Evolutionary conservation across 2,329 filamentous ascomycete species (phyloP).

Genomic region (Pseudocercospora ulei): DNA sequence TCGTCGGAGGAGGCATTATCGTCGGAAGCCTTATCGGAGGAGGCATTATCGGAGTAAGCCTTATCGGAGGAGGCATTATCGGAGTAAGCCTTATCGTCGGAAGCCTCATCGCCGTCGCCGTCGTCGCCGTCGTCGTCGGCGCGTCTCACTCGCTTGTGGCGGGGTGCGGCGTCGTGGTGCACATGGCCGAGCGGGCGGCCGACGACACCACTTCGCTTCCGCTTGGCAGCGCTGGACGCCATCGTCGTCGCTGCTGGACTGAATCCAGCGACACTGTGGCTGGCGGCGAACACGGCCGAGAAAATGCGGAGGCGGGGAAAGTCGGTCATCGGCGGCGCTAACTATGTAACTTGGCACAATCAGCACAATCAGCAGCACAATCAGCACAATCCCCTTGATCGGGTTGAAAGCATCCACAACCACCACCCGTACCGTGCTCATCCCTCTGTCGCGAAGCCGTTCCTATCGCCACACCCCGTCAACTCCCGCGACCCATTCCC

Average conservation of each 20-base stretch:
- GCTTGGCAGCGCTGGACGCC: conserved; percentile 13
- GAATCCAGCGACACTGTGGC: too few species aligned
- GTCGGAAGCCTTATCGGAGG: conserved; percentile 12
- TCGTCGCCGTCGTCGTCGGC: conserved; percentile 7
- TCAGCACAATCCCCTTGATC: too few species aligned
- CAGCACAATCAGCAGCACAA: too few species aligned
- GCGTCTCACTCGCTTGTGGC: conserved; percentile 14
- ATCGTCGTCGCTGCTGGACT: conserved; percentile 1
- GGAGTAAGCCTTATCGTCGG: conserved; percentile 11
- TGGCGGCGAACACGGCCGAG: too few species aligned
- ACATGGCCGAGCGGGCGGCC: conserved; percentile 12
- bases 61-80: conserved; percentile 11
- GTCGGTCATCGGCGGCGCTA: too few species aligned
- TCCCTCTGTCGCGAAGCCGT: too few species aligned
- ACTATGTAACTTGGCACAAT: too few species aligned
- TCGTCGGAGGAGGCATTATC: conserved; percentile 12
- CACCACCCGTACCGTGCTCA: not conserved
- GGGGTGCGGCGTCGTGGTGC: conserved; percentile 14
- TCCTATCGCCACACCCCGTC: too few species aligned
- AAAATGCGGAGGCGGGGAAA: not conserved
- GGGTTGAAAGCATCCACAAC: too few species aligned
- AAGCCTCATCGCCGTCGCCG: conserved; percentile 2
- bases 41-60: conserved; percentile 13
- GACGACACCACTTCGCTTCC: conserved; percentile 13
- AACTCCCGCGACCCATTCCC: not conserved